Evolutionary conservation across 2,329 filamentous ascomycete species (phyloP).

Genomic region (Ophiostoma triangulosporum): DNA sequence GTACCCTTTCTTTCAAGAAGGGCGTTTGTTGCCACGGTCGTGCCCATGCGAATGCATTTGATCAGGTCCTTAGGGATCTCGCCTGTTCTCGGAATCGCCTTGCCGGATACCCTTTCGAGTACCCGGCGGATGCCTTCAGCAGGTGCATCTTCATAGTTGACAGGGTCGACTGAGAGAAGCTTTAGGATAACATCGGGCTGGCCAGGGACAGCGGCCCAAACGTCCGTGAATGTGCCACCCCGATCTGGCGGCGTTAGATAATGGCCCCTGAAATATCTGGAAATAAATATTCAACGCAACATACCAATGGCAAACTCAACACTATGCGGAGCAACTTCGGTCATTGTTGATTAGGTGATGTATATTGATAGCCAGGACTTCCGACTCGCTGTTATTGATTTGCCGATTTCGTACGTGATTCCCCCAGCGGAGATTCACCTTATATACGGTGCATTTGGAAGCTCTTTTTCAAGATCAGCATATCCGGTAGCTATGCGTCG

Average conservation of each 20-base stretch:
- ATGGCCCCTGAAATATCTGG: too few relatives aligned
- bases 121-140: conserved; percentile 53
- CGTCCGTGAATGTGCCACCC: conserved; percentile 13
- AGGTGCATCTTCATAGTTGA: conserved; percentile 55
- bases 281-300: too few relatives aligned
- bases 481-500: not conserved
- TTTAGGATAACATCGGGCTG: conserved; percentile 34
- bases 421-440: not conserved
- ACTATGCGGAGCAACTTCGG: not conserved
- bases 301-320: not conserved
- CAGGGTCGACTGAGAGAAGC: conserved; percentile 52
- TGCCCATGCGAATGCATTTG: conserved; percentile 58
- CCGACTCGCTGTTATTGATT: not conserved
- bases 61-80: conserved; percentile 24
- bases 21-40: conserved; percentile 87
- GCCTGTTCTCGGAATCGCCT: conserved; percentile 45
- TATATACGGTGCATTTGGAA: not conserved
- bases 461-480: too few relatives aligned
- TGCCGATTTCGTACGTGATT: not conserved
- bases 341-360: not conserved
- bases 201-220: conserved; percentile 19
- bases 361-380: not conserved
- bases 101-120: conserved; percentile 22
- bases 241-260: not conserved
- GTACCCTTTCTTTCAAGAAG: conserved; percentile 83